Conservation (phyloP, 768 basidiomycete genomes). For the Rhizopogon roseolus region DNA sequence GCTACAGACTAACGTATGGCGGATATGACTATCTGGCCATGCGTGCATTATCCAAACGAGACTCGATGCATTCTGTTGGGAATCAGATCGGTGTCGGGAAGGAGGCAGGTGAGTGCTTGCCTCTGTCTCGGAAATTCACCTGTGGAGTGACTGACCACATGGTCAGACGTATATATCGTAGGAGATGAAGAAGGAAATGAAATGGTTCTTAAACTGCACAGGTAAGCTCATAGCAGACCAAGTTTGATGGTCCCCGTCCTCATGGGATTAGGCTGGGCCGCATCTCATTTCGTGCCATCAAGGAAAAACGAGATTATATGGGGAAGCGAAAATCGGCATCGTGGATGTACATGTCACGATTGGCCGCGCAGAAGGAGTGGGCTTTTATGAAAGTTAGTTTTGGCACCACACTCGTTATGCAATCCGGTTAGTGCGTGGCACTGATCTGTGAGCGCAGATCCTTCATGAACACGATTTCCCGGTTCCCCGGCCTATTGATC, state of each 20-base stretch:
- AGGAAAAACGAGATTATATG: constrained; percentile 93
- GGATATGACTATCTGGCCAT: constrained; percentile 98
- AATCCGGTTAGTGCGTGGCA: background rate
- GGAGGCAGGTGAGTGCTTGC: constrained; percentile 69
- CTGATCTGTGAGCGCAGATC: constrained; percentile 45
- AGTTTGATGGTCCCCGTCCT: background rate
- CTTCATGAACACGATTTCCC: constrained; percentile 90
- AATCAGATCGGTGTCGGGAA: constrained; percentile 99
- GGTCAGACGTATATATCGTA: constrained; percentile 82
- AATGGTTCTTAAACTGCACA: constrained; percentile 90
- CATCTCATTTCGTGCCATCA: constrained; percentile 96
- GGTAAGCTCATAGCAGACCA: constrained; percentile 39
- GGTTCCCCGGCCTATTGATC: constrained; percentile 90
- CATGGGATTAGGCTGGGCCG: constrained; percentile 70
- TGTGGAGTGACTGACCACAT: background rate
- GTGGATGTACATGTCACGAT: constrained; percentile 99
- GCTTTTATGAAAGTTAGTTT: constrained; percentile 90
- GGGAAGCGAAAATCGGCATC: constrained; percentile 93
- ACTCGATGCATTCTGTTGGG: constrained; percentile 86
- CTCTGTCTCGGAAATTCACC: background rate
- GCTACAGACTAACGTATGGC: constrained; percentile 94
- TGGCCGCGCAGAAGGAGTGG: constrained; percentile 97
- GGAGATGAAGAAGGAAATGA: constrained; percentile 80
- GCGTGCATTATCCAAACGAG: constrained; percentile 86
- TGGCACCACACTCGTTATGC: background rate